These are phyloP conservation scores for Thalassiosira exigua DNA, from an alignment of 352 stramenopile genomes.

Conservation along the genomic window DNA sequence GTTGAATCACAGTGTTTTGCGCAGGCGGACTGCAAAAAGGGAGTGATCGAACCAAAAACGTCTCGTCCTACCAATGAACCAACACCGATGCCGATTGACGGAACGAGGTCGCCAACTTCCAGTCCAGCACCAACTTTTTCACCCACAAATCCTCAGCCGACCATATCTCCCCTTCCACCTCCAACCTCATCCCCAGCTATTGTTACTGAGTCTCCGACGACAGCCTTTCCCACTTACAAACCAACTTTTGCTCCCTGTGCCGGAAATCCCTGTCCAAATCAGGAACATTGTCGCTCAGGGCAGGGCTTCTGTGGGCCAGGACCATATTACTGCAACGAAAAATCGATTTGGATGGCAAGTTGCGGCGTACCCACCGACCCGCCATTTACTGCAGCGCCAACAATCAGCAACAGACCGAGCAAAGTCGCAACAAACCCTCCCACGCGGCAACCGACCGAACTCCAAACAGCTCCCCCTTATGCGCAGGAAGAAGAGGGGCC, in stretches of 20 bases:
- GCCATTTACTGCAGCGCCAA: conserved; percentile 16
- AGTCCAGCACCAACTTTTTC: conserved; percentile 33
- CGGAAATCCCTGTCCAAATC: conserved; percentile 40
- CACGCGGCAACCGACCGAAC: conserved; percentile 15
- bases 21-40: conserved; percentile 53
- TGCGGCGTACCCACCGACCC: conserved; percentile 39
- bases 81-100: conserved; percentile 12
- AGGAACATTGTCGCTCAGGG: conserved; percentile 41
- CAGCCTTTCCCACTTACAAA: conserved; percentile 23
- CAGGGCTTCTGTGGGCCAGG: conserved; percentile 14
- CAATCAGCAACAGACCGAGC: conserved; percentile 19
- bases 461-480: conserved; percentile 17
- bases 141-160: conserved; percentile 32
- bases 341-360: conserved; percentile 32
- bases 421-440: conserved; percentile 13
- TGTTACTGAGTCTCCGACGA: conserved; percentile 35
- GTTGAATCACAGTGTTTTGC: no score
- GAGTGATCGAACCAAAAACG: conserved; percentile 22
- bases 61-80: conserved; percentile 4
- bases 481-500: background rate
- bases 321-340: conserved; percentile 45
- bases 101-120: conserved; percentile 36
- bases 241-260: conserved; percentile 38
- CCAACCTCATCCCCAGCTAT: conserved; percentile 21
- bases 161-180: conserved; percentile 2